These are phyloP conservation scores for Colletotrichum sp. DNA, from an alignment of 2,329 filamentous ascomycete genomes.

Conservation along the genomic window DNA sequence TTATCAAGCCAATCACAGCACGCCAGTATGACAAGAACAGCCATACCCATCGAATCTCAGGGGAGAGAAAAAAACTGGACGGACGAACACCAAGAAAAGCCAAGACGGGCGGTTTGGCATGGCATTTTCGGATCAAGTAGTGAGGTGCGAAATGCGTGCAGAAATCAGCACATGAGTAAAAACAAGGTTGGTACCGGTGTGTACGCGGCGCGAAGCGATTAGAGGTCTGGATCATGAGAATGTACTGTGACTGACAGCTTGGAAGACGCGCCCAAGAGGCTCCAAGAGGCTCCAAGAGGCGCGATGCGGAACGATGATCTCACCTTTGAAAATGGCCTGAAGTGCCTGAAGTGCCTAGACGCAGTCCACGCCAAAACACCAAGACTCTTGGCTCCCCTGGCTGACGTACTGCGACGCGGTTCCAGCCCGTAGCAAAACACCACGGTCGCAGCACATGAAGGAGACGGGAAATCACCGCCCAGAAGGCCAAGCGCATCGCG, in stretches of 20 bases:
- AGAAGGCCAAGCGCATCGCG: constrained; percentile 7
- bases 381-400: constrained; percentile 15
- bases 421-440: neutral
- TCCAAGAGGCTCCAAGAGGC: neutral
- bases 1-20: constrained; percentile 1
- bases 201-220: neutral
- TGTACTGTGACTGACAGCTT: neutral
- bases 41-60: neutral
- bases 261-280: neutral
- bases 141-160: neutral
- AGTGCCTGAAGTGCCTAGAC: neutral
- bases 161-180: neutral
- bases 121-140: neutral
- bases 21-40: neutral
- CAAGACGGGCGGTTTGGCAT: neutral
- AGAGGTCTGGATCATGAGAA: neutral
- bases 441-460: neutral
- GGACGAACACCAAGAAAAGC: constrained; percentile 6
- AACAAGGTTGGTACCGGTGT: neutral
- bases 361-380: constrained; percentile 3
- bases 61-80: neutral
- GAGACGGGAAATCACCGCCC: constrained; percentile 2
- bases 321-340: neutral
- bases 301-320: neutral
- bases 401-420: constrained; percentile 12